phyloP scores from a whole-genome alignment of 345 rosid species.

The Carallia brachiata region DNA sequence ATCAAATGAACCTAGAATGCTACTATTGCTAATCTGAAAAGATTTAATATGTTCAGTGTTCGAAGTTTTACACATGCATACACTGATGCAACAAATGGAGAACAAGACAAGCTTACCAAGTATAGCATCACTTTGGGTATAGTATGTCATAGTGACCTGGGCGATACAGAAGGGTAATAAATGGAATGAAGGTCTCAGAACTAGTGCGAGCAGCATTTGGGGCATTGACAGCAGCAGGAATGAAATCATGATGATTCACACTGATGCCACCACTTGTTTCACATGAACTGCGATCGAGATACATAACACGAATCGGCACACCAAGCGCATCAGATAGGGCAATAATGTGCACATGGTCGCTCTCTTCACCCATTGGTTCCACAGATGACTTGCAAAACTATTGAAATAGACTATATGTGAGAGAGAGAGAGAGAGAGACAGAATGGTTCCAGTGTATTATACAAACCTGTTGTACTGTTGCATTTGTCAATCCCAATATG shows the following conservation, averaged over 20 bases:
- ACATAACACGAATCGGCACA: constrained; percentile 86
- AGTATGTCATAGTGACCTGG: constrained; percentile 99
- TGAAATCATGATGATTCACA: constrained; percentile 88
- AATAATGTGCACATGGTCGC: constrained; percentile 95
- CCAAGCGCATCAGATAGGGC: constrained; percentile 93
- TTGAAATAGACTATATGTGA: constrained; percentile 20
- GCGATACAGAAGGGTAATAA: constrained; percentile 86
- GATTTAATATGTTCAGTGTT: too few species aligned
- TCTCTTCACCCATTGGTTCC: constrained; percentile 99
- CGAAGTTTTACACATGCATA: not conserved
- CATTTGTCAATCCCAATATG: constrained; percentile 69
- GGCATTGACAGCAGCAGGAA: constrained; percentile 40
- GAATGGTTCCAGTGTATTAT: not conserved
- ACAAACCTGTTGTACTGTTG: constrained; percentile 95
- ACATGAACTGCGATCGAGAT: constrained; percentile 94
- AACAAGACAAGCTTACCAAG: constrained; percentile 34
- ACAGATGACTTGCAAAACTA: constrained; percentile 99
- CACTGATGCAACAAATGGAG: not conserved
- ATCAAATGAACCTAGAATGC: not conserved
- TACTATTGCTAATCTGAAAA: not conserved
- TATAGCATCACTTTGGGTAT: constrained; percentile 57
- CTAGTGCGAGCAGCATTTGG: constrained; percentile 35
- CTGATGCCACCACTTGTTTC: constrained; percentile 66
- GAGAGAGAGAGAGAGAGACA: constrained; percentile 3
- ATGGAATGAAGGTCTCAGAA: constrained; percentile 46